A percentile compares a stretch with the other conserved stretches of the same genome.
These are phyloP conservation scores for Trichoderma gracile DNA, from an alignment of 2,329 filamentous ascomycete genomes.

Conservation along the genomic window DNA sequence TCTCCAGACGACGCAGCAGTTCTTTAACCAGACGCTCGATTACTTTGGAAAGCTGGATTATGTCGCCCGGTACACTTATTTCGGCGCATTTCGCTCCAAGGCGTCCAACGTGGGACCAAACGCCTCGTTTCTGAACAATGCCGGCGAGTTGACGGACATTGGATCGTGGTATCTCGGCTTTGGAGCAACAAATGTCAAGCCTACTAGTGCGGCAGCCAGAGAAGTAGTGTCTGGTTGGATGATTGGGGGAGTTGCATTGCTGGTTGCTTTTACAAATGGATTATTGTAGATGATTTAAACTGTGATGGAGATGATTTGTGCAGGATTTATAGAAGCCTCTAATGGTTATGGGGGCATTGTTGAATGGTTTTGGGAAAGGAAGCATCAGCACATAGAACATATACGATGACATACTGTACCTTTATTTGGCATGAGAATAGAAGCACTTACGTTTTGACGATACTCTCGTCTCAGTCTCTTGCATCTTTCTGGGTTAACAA, in stretches of 20 bases:
- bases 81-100: conserved; percentile 69
- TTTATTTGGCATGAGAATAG: neutral
- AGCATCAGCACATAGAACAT: neutral
- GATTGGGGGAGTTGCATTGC: conserved; percentile 8
- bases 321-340: neutral
- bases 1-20: conserved; percentile 59
- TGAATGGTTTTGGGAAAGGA: neutral
- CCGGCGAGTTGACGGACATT: conserved; percentile 71
- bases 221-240: neutral
- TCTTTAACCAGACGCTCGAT: conserved; percentile 66
- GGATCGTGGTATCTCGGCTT: conserved; percentile 75
- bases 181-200: conserved; percentile 47
- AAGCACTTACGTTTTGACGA: neutral
- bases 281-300: neutral
- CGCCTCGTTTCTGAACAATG: conserved; percentile 66
- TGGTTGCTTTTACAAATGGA: neutral
- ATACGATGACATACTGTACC: neutral
- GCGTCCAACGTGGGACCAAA: conserved; percentile 75
- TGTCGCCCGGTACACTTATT: conserved; percentile 71
- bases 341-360: neutral
- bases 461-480: too few species aligned
- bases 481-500: too few species aligned
- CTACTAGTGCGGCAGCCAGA: conserved; percentile 31
- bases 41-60: conserved; percentile 62
- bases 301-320: neutral